Conservation (phyloP, 306 rosid species). For the Quercus variabilis region DNA sequence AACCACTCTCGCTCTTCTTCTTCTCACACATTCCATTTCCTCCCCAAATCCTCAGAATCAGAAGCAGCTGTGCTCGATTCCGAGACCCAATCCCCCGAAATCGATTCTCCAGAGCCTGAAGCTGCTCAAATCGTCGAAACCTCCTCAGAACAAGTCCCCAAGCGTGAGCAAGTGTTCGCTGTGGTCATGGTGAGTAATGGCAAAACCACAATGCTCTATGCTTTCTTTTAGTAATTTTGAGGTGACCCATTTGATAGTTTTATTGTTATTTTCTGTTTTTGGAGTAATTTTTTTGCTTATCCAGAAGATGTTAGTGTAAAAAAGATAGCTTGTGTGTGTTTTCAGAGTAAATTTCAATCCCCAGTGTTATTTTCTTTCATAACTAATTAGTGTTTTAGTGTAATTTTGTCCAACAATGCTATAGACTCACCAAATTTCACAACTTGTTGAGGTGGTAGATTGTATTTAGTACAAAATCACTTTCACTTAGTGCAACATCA, state of each 20-base stretch:
- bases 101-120: constrained; percentile 23
- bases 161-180: constrained; percentile 76
- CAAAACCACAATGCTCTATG: not conserved
- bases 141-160: constrained; percentile 34
- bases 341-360: not conserved
- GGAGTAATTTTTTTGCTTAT: not conserved
- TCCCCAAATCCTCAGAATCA: constrained; percentile 47
- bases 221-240: not conserved
- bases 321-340: not conserved
- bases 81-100: constrained; percentile 8
- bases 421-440: too few species aligned
- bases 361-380: not conserved
- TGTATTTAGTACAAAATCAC: too few species aligned
- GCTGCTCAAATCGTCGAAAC: constrained; percentile 29
- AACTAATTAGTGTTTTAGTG: not conserved
- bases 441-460: too few species aligned
- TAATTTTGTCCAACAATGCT: not conserved
- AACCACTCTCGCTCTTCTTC: constrained; percentile 38
- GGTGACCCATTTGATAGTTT: not conserved
- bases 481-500: too few species aligned
- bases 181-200: constrained; percentile 74
- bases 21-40: constrained; percentile 32
- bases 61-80: constrained; percentile 18
- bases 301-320: not conserved
- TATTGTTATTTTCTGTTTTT: not conserved